Evolutionary conservation across 1,284 basidiomycete species (phyloP), one percentile per base, ranked within the genome.

Genomic region (Exobasidium rhododendri): DNA sequence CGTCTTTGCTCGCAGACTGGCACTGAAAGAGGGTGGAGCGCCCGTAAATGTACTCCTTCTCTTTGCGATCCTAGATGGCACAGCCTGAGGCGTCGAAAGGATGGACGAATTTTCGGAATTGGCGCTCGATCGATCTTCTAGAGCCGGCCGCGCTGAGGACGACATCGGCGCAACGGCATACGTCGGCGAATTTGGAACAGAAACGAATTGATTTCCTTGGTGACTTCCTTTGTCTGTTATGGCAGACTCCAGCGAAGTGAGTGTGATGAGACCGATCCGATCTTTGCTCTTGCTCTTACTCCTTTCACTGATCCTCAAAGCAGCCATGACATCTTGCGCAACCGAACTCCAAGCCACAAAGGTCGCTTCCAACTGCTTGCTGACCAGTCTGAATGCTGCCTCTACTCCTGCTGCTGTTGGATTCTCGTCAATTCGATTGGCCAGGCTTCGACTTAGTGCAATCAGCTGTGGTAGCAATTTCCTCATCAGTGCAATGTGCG

Each of bases 401-500:
- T 71, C 76, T 10, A 78, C 76, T 32, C 76, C 76, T 1, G 65
- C 69, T 20, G 74, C 71, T 22, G 76, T 74, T 2, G 76, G 76
- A 28, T 71, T 70, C 24, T 71, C 71, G 50, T 78, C 76, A 28
- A 78, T 71, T 11, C 73, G 68, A 28, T 69, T 64, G 13, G 70
- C 67, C 14, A 78, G 64, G 7, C 66, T 64, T n/a, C 74, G 75
- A 65, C 74, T 77, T 40, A 78, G 62, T 6, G 70, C 68, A 47
- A 78, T 78, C 30, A 78, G 66, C 53, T 75, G 71, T 17, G 76
- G 76, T 10, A 78, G 58, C 31, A 74, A 59, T 26, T 64, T 69
- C 20, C 71, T 67, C 63, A 78, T 62, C 64, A 66, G 59, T 29
- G 60, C 44, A 5, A 77, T 49, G 55, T 75, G 75, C 28, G 56